Percentiles rank a stretch among this genome's conserved stretches.
Evolutionary conservation across 1,284 basidiomycete genomes (phyloP).

Genomic region (Inonotus hispidus): DNA sequence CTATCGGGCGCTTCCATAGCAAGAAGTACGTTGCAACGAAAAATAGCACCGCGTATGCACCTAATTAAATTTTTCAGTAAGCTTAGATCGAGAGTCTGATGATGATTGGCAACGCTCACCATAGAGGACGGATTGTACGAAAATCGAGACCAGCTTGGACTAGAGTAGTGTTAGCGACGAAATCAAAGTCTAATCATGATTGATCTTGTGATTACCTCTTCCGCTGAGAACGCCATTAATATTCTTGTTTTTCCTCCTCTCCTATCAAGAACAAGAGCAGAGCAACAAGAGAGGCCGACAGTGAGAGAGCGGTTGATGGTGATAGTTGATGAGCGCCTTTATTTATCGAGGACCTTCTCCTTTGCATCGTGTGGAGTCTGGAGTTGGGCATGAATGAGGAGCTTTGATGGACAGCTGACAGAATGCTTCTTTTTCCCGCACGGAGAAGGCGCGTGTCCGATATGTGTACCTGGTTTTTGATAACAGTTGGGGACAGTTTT

Average conservation of each 20-base stretch:
- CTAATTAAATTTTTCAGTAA: not conserved
- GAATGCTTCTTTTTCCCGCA: not conserved
- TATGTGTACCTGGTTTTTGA: not conserved
- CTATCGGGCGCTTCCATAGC: not conserved
- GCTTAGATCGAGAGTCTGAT: not conserved
- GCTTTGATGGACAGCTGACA: not conserved
- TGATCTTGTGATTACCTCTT: not conserved
- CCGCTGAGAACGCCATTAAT: not conserved
- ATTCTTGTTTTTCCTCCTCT: not conserved
- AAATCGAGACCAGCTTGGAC: slow-evolving; percentile 20
- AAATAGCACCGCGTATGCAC: not conserved
- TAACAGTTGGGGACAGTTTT: not conserved
- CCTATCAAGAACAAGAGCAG: not conserved
- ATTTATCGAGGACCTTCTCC: not conserved
- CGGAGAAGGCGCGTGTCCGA: not conserved
- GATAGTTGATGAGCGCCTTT: no score
- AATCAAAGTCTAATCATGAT: not conserved
- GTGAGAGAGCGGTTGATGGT: not conserved
- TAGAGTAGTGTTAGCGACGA: not conserved
- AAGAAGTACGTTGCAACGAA: not conserved
- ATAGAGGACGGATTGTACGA: slow-evolving; percentile 4
- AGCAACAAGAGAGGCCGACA: not conserved
- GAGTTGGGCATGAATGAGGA: not conserved
- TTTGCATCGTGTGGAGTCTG: not conserved
- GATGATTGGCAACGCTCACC: not conserved